Percentiles rank a stretch among this genome's conserved stretches.
phyloP scores from a whole-genome alignment of 2,329 filamentous ascomycete species.

The Colletotrichum sp. region DNA sequence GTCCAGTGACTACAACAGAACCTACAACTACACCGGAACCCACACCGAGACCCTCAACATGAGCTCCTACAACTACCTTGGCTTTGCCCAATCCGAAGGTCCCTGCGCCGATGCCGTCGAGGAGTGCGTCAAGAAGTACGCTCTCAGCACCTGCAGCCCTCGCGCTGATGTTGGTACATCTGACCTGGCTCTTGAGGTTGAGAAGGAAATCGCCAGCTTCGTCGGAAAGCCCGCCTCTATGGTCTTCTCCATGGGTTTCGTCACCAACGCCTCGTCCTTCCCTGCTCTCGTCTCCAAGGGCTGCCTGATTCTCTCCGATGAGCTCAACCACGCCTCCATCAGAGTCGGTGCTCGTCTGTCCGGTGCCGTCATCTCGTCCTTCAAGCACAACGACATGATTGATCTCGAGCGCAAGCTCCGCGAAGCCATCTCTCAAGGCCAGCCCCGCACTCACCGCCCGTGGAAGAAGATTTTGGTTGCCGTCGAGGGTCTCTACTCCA shows the following conservation, averaged over 20 bases:
- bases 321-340: constrained; percentile 97
- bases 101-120: constrained; percentile 95
- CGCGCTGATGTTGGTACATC: constrained; percentile 85
- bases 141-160: constrained; percentile 81
- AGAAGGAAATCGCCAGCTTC: constrained; percentile 86
- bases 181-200: constrained; percentile 87
- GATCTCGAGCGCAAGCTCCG: constrained; percentile 86
- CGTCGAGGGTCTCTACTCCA: constrained; percentile 96
- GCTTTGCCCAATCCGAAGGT: constrained; percentile 96
- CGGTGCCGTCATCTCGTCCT: constrained; percentile 92
- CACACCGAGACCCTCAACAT: constrained; percentile 95
- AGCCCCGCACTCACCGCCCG: constrained; percentile 95
- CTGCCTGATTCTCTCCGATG: constrained; percentile 93
- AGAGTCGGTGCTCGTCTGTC: constrained; percentile 93
- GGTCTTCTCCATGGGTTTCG: constrained; percentile 99
- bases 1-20: constrained; percentile 89
- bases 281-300: constrained; percentile 92
- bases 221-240: constrained; percentile 94
- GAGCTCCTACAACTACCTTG: constrained; percentile 99
- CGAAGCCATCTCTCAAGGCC: constrained; percentile 93
- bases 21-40: constrained; percentile 88
- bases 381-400: constrained; percentile 96
- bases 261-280: constrained; percentile 93
- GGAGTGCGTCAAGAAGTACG: constrained; percentile 82
- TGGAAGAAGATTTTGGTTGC: constrained; percentile 99